phyloP scores from a whole-genome alignment of 306 rosid species.

The Citrullus mucosospermus region DNA sequence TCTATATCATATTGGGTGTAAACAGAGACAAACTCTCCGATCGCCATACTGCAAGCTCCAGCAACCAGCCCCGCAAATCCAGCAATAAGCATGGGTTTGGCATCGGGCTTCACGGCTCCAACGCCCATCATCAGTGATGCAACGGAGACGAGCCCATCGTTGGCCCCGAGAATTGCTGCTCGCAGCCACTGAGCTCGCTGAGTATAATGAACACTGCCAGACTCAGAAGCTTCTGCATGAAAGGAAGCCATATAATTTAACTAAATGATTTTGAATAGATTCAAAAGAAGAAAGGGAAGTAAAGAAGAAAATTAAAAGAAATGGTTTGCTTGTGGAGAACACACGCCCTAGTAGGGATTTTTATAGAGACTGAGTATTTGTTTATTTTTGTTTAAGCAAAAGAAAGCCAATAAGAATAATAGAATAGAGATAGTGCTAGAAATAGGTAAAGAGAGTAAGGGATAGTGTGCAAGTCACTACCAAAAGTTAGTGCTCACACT shows the following conservation, averaged over 20 bases:
- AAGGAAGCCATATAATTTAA: neutral
- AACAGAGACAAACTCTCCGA: conserved; percentile 7
- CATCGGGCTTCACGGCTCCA: conserved; percentile 2
- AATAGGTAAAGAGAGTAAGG: neutral
- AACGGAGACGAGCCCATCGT: conserved; percentile 8
- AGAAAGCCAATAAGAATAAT: neutral
- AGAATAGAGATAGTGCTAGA: conserved; percentile 1
- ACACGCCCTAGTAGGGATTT: neutral
- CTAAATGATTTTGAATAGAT: neutral
- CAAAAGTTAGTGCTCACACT: neutral
- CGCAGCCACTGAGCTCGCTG: conserved; percentile 11
- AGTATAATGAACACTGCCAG: neutral
- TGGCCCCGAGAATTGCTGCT: conserved; percentile 8
- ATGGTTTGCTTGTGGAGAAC: conserved; percentile 10
- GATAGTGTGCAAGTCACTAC: conserved; percentile 6
- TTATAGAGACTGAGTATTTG: neutral
- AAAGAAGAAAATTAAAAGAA: neutral
- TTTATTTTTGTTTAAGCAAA: neutral
- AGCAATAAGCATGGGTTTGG: conserved; percentile 7
- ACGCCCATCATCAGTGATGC: conserved; percentile 14
- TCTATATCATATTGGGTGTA: conserved; percentile 8
- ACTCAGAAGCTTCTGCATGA: neutral
- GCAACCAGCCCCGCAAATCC: conserved; percentile 6
- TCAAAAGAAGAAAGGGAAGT: neutral
- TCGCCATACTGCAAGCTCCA: conserved; percentile 13